Evolutionary conservation across 495 filamentous ascomycete genomes (phyloP).

Genomic region (Aspergillus heteromorphus): DNA sequence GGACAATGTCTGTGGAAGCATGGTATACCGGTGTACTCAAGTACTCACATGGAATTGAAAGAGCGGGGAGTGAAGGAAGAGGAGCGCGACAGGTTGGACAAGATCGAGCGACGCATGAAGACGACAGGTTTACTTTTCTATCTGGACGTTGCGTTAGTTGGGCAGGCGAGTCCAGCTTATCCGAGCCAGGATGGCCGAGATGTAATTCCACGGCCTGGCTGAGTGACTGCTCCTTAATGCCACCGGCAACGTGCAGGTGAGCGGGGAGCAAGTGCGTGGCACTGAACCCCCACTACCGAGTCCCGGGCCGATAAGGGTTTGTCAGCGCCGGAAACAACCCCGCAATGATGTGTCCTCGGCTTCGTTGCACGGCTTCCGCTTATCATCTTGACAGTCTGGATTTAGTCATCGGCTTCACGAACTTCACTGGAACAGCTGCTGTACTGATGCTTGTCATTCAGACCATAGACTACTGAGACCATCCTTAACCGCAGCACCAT

Average conservation of each 20-base stretch:
- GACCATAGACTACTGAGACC: too few species aligned
- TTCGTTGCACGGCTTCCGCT: not conserved
- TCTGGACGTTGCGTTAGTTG: not conserved
- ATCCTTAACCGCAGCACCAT: too few species aligned
- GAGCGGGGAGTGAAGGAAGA: too few species aligned
- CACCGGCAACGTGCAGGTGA: not conserved
- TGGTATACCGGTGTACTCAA: too few species aligned
- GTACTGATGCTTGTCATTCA: too few species aligned
- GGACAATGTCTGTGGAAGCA: too few species aligned
- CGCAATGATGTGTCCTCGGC: not conserved
- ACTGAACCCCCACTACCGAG: slow-evolving; percentile 1
- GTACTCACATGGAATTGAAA: not conserved
- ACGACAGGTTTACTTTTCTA: not conserved
- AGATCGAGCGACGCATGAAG: not conserved
- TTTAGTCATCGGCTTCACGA: too few species aligned
- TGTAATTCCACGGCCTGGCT: slow-evolving; percentile 1
- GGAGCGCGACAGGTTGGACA: not conserved
- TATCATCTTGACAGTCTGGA: too few species aligned
- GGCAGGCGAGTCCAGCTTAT: not conserved
- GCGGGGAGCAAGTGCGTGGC: not conserved
- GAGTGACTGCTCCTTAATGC: not conserved
- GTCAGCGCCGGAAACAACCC: slow-evolving; percentile 1
- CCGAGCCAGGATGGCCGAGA: slow-evolving; percentile 1
- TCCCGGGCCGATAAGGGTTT: slow-evolving; percentile 8
- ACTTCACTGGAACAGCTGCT: too few species aligned